Conservation (phyloP, 768 basidiomycete species). For the Dacryopinax primogenitus region DNA sequence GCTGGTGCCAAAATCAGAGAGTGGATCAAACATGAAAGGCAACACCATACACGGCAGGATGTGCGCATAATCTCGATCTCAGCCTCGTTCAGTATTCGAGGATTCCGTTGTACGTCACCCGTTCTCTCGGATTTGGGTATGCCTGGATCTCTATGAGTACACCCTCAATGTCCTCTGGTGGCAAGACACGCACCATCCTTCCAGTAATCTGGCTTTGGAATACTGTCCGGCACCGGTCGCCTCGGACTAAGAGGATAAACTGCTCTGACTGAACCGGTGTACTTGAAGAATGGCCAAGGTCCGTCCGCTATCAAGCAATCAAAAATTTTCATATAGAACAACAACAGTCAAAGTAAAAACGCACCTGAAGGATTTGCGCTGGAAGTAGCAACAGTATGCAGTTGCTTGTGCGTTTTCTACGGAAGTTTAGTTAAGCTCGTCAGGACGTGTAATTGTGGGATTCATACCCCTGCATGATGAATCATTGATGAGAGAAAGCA, state of each 20-base stretch:
- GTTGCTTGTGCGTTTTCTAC: conserved; percentile 70
- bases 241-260: conserved; percentile 76
- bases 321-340: background rate
- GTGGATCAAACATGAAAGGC: background rate
- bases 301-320: conserved; percentile 51
- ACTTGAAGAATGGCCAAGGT: conserved; percentile 64
- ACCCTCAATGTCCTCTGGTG: conserved; percentile 26
- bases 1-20: conserved; percentile 33
- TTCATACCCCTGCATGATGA: conserved; percentile 27
- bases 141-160: background rate
- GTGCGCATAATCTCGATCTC: conserved; percentile 84
- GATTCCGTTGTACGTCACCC: conserved; percentile 42
- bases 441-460: no score
- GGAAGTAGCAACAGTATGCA: conserved; percentile 42
- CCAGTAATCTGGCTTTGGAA: conserved; percentile 81
- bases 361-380: conserved; percentile 19
- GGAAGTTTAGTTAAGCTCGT: conserved; percentile 10
- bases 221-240: conserved; percentile 67
- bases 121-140: conserved; percentile 37
- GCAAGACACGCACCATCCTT: conserved; percentile 41
- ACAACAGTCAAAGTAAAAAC: background rate
- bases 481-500: conserved; percentile 14
- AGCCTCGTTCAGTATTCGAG: conserved; percentile 49
- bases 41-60: conserved; percentile 59
- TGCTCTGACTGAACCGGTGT: conserved; percentile 67